Base-by-base conservation (phyloP, 2,329 filamentous ascomycete species). In the Erysiphe pulchra region DNA sequence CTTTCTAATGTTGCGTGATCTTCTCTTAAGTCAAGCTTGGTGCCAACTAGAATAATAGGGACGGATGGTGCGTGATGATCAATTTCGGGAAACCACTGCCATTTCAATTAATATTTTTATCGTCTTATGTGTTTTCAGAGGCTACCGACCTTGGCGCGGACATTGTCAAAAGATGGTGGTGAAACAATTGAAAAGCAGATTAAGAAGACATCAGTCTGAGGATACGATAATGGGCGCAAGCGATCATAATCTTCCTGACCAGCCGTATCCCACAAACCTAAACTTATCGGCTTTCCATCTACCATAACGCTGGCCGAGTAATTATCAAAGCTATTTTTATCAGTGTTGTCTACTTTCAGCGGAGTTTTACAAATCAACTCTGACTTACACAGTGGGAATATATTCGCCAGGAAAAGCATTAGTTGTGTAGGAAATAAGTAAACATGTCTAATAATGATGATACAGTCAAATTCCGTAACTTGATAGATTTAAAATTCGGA, bases 321-420 rank as follows among this genome's bases (percentile, higher is more conserved):
- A 68, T 98, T 98, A 62, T 95, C 87, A 65, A 95, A 95, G 51
- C 85, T 93, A 54, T 17, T 44, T 41, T 41, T 42, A 53, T 54
- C 52, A 52, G 50, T 45, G 45, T n/a, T 9, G 38, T 31, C 28
- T 40, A 17, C 44, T 20, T 41, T 44, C 10, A 14, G 31, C 44
- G 13, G 44, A 39, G 42, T 17, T 37, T 13, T 38, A 47, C 39
- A 51, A 14, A 8, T 8, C 6, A 24, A 24, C 20, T 24, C 20
- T 42, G 7, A 32, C 79, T 63, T 67, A 90, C 81, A 98, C 90
- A 57, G 90, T 98, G 54, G 90, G 90, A 56, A 98, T 95, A 65
- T 98, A 98, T 71, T 98, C 90, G 63, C 90, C 90, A n/a, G 90
- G 90, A 63, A 98, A 98, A 53, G 90, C 90, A 68, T 95, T 98